Percentiles rank a stretch among this genome's conserved stretches.
Evolutionary conservation across 176 grass and related monocot species (phyloP).

Genomic region (Triticum timopheevii): DNA sequence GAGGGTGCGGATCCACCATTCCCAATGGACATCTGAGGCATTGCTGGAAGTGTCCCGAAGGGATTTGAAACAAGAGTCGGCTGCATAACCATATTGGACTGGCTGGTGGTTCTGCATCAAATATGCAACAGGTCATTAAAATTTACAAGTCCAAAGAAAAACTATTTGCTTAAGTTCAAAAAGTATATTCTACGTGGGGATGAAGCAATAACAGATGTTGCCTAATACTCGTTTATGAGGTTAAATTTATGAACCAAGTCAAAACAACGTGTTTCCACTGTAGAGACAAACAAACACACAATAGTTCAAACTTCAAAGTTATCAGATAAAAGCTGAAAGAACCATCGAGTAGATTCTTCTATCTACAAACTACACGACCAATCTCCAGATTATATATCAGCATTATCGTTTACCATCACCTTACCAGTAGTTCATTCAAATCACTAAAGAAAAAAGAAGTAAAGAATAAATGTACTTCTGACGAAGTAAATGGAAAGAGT

Average conservation of each 20-base stretch:
- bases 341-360: neutral
- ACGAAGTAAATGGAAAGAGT: constrained; percentile 28
- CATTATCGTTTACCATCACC: neutral
- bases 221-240: constrained; percentile 7
- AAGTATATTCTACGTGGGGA: neutral
- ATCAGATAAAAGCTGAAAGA: constrained; percentile 20
- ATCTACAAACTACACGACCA: constrained; percentile 5
- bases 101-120: constrained; percentile 46
- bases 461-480: constrained; percentile 9
- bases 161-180: neutral
- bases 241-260: neutral
- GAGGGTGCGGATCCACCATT: constrained; percentile 75
- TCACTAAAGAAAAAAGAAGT: neutral
- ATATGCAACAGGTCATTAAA: constrained; percentile 34
- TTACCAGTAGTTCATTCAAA: neutral
- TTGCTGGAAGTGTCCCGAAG: constrained; percentile 86
- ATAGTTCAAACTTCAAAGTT: neutral
- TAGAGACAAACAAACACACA: neutral
- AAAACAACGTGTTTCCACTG: neutral
- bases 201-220: neutral
- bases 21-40: constrained; percentile 95
- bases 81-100: constrained; percentile 75
- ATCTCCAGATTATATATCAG: neutral
- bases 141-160: constrained; percentile 10
- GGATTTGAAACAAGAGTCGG: constrained; percentile 72